Percentiles rank a stretch among this genome's conserved stretches.
Evolutionary conservation across 306 rosid genomes (phyloP).

Genomic region (Argentina anserina): DNA sequence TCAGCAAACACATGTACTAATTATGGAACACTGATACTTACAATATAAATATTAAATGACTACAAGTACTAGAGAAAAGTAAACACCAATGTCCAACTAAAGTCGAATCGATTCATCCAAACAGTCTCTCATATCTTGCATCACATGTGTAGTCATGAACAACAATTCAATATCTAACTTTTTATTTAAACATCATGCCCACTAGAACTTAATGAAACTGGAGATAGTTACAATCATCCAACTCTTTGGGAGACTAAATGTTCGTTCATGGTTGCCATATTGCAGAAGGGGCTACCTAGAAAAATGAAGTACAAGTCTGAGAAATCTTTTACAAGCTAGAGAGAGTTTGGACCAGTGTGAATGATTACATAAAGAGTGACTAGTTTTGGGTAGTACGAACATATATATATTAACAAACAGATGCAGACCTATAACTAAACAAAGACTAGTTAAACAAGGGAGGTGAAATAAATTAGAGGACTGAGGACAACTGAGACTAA

Average conservation of each 20-base stretch:
- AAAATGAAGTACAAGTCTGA: too few relatives aligned
- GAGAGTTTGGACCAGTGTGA: background rate
- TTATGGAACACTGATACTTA: too few relatives aligned
- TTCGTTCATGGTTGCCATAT: too few relatives aligned
- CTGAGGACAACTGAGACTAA: background rate
- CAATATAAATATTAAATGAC: too few relatives aligned
- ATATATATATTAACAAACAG: too few relatives aligned
- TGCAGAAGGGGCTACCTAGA: too few relatives aligned
- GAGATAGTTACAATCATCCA: background rate
- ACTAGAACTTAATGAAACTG: background rate
- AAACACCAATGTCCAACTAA: background rate
- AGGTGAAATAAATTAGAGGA: background rate
- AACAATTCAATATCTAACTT: background rate
- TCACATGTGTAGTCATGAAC: background rate
- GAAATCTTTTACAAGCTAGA: too few relatives aligned
- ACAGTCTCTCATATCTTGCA: background rate
- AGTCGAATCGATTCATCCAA: background rate
- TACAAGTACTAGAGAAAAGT: background rate
- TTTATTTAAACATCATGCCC: background rate
- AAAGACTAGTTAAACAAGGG: background rate
- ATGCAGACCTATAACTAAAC: too few relatives aligned
- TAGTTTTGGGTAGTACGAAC: background rate
- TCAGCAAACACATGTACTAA: too few relatives aligned
- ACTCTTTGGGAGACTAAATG: too few relatives aligned
- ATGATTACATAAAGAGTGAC: background rate